These are phyloP conservation scores for Corymbia maculata DNA, from an alignment of 345 rosid species.

Conservation along the genomic window DNA sequence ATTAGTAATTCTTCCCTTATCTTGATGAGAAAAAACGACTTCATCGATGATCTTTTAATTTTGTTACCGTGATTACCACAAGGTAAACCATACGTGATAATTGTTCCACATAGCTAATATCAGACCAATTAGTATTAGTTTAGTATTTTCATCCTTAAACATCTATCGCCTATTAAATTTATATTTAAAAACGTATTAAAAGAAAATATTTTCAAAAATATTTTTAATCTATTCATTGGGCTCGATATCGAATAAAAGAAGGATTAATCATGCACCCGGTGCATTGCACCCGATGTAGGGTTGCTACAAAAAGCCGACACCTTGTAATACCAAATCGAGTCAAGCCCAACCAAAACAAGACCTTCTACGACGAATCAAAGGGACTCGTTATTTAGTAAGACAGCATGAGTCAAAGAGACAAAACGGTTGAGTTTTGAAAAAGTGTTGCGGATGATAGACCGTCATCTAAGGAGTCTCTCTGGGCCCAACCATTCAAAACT, in stretches of 20 bases:
- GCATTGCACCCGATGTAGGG: not conserved
- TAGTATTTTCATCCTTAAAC: not conserved
- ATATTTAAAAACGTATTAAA: too few relatives aligned
- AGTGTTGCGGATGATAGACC: not conserved
- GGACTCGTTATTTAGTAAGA: not conserved
- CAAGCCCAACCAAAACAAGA: not conserved
- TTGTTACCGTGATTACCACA: not conserved
- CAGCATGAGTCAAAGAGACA: not conserved
- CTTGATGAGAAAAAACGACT: not conserved
- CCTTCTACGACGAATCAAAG: not conserved
- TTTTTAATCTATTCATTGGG: not conserved
- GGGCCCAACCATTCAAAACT: not conserved
- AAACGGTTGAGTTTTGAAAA: not conserved
- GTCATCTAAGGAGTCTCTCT: not conserved
- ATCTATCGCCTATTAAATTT: not conserved
- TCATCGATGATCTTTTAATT: not conserved
- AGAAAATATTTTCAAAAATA: too few relatives aligned
- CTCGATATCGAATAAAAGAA: not conserved
- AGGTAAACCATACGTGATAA: too few relatives aligned
- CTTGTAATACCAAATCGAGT: not conserved
- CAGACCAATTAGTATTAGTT: not conserved
- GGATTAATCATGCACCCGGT: not conserved
- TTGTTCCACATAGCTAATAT: not conserved
- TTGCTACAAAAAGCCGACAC: not conserved
- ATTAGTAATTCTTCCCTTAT: not conserved